These are phyloP conservation scores for Vigna trinervia DNA, from an alignment of 306 rosid genomes.

Conservation along the genomic window DNA sequence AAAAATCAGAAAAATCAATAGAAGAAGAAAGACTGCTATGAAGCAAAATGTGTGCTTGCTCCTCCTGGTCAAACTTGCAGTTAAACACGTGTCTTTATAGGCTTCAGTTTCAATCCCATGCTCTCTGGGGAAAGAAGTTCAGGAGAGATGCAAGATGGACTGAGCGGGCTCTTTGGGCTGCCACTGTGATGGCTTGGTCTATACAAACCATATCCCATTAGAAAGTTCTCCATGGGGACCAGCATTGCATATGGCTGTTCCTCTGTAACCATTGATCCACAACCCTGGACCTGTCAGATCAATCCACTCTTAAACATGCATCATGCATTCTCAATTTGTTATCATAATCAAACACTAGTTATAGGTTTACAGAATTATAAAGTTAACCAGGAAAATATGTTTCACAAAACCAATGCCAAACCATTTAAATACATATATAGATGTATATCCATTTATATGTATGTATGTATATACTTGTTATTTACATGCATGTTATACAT, in stretches of 20 bases:
- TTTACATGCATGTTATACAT: neutral
- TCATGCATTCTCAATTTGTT: too few relatives aligned
- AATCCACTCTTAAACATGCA: constrained; percentile 31
- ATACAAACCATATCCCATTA: constrained; percentile 86
- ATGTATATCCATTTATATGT: too few relatives aligned
- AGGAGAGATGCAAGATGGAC: constrained; percentile 89
- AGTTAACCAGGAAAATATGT: too few relatives aligned
- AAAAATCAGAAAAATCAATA: constrained; percentile 5
- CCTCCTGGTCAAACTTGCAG: constrained; percentile 47
- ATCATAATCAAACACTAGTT: too few relatives aligned
- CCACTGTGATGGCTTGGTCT: constrained; percentile 71
- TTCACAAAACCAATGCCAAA: too few relatives aligned
- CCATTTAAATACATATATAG: too few relatives aligned
- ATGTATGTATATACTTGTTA: too few relatives aligned
- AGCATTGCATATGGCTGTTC: constrained; percentile 98
- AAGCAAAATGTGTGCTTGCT: constrained; percentile 21
- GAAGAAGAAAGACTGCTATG: constrained; percentile 15
- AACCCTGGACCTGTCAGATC: constrained; percentile 80
- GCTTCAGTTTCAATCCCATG: constrained; percentile 95
- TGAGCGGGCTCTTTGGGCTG: constrained; percentile 87
- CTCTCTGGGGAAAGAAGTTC: constrained; percentile 97
- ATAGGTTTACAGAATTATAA: too few relatives aligned
- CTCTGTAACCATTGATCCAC: constrained; percentile 98
- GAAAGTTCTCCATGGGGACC: constrained; percentile 89
- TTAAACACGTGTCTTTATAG: constrained; percentile 79